Percentiles rank a stretch among this genome's conserved stretches.
These are phyloP conservation scores for Melanogaster broomeanus DNA, from an alignment of 768 basidiomycete species.

Conservation along the genomic window DNA sequence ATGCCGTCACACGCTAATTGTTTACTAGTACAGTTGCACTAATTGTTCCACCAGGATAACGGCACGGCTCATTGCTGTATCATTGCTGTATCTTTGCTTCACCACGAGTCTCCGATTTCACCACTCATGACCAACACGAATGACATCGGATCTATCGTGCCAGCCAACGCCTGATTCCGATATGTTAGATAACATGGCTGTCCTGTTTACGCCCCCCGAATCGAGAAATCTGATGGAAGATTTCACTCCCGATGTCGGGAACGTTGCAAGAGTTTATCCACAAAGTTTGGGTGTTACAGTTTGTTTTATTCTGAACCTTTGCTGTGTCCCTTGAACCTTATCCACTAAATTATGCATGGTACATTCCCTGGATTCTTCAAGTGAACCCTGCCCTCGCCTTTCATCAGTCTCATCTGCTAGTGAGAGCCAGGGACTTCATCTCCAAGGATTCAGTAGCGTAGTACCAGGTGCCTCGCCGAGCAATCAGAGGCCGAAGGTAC, in stretches of 20 bases:
- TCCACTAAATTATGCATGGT: neutral
- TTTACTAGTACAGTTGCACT: conserved; percentile 9
- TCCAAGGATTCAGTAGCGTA: neutral
- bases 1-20: conserved; percentile 33
- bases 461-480: neutral
- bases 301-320: conserved; percentile 19
- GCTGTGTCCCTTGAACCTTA: conserved; percentile 24
- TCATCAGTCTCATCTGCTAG: neutral
- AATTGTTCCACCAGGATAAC: conserved; percentile 5
- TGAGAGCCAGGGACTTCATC: neutral
- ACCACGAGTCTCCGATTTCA: conserved; percentile 10
- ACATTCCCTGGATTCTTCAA: neutral
- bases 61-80: conserved; percentile 10
- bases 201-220: conserved; percentile 28
- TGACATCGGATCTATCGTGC: conserved; percentile 26
- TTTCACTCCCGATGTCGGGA: conserved; percentile 17
- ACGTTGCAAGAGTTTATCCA: conserved; percentile 11
- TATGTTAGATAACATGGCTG: conserved; percentile 10
- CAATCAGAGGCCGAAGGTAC: neutral
- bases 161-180: conserved; percentile 4
- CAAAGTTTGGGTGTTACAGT: conserved; percentile 14
- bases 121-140: conserved; percentile 10
- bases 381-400: neutral
- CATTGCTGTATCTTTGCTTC: conserved; percentile 12
- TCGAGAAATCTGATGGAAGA: conserved; percentile 33